Conservation (phyloP, 2,329 filamentous ascomycete genomes). For the Thermothelomyces thermophilus region DNA sequence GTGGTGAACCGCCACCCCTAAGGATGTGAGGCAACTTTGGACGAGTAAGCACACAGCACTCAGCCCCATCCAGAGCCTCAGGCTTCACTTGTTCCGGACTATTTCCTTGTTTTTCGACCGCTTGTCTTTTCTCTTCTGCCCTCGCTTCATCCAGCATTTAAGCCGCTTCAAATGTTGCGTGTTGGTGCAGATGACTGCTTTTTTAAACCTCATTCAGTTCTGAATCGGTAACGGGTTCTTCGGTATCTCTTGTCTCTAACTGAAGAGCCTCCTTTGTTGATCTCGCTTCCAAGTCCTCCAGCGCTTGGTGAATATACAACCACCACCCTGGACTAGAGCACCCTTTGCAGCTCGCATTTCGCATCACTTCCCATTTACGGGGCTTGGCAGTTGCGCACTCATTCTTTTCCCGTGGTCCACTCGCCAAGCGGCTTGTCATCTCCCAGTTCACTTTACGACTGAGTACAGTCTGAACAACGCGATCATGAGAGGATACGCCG, state of each 20-base stretch:
- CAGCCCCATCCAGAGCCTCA: slow-evolving; percentile 2
- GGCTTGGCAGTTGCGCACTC: not conserved
- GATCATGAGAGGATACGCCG: slow-evolving; percentile 24
- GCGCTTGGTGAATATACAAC: too few species aligned
- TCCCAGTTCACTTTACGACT: not conserved
- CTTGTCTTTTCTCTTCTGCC: too few species aligned
- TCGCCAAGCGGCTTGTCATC: not conserved
- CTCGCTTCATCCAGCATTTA: too few species aligned
- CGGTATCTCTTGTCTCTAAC: not conserved
- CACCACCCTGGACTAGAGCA: too few species aligned
- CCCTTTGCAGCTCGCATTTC: too few species aligned
- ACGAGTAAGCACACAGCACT: not conserved
- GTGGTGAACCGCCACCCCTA: too few species aligned
- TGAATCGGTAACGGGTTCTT: not conserved
- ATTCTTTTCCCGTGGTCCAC: not conserved
- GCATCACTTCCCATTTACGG: not conserved
- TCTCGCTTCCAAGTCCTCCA: too few species aligned
- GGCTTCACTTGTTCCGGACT: not conserved
- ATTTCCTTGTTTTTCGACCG: not conserved
- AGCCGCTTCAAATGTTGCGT: too few species aligned
- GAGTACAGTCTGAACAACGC: not conserved
- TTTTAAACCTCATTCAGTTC: not conserved
- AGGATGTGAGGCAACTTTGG: not conserved
- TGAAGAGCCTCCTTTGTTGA: too few species aligned
- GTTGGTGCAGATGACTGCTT: not conserved